Evolutionary conservation across 805 yeast species (phyloP).

Genomic region (Yamadazyma ubonensis): DNA sequence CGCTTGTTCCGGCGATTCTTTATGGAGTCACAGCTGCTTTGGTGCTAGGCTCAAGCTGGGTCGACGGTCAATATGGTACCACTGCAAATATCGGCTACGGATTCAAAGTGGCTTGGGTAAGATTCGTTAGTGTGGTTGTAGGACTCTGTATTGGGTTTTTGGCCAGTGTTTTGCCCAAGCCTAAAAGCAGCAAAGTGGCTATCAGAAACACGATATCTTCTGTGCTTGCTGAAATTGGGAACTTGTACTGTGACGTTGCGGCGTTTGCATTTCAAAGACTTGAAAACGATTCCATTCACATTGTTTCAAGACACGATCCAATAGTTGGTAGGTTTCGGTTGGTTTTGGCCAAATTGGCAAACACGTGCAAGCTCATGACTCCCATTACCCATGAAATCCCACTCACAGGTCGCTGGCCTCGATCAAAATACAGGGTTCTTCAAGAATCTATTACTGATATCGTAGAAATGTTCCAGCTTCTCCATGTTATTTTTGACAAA

Average conservation of each 20-base stretch:
- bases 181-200: constrained; percentile 27
- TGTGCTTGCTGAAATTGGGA: constrained; percentile 25
- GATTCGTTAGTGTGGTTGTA: constrained; percentile 28
- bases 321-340: constrained; percentile 21
- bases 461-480: constrained; percentile 25
- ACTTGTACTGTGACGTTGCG: constrained; percentile 28
- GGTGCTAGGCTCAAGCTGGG: constrained; percentile 36
- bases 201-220: constrained; percentile 24
- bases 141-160: constrained; percentile 32
- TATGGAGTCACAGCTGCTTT: constrained; percentile 26
- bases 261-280: constrained; percentile 25
- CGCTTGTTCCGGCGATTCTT: constrained; percentile 28
- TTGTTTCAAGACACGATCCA: constrained; percentile 22
- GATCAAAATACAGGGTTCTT: constrained; percentile 22
- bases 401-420: constrained; percentile 33
- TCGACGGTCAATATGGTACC: constrained; percentile 19
- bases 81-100: constrained; percentile 29
- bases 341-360: constrained; percentile 21
- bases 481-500: constrained; percentile 24
- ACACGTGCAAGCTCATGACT: constrained; percentile 21
- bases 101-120: constrained; percentile 23
- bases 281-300: constrained; percentile 20
- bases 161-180: constrained; percentile 30
- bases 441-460: constrained; percentile 25
- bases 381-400: constrained; percentile 31